Percentiles rank a stretch among this genome's conserved stretches.
These are phyloP conservation scores for Flagelloscypha sp. DNA, from an alignment of 768 basidiomycete species.

Conservation along the genomic window DNA sequence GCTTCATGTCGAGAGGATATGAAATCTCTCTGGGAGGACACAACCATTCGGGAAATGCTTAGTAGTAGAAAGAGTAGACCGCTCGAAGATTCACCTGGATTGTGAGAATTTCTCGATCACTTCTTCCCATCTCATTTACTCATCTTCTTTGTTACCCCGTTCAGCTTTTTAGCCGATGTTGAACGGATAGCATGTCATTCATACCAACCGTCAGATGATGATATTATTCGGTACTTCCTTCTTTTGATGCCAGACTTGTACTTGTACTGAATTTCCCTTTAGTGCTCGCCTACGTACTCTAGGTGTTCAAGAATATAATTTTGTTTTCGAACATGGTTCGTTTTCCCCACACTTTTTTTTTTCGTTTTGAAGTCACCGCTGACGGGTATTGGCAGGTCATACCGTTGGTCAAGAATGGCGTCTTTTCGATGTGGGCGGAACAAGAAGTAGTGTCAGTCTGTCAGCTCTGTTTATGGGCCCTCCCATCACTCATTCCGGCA, in stretches of 20 bases:
- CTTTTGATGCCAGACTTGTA: no score
- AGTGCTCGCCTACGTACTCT: conserved; percentile 73
- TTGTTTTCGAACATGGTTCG: conserved; percentile 57
- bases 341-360: conserved; percentile 3
- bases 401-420: conserved; percentile 67
- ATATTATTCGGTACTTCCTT: conserved; percentile 70
- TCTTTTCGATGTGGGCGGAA: conserved; percentile 77
- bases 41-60: conserved; percentile 53
- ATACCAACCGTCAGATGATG: conserved; percentile 67
- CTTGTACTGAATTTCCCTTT: no score
- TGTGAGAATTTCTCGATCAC: conserved; percentile 40
- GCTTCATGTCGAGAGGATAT: conserved; percentile 59
- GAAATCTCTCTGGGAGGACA: conserved; percentile 59
- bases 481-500: conserved; percentile 7
- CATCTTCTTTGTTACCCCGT: background rate
- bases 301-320: conserved; percentile 69
- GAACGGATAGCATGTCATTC: conserved; percentile 53
- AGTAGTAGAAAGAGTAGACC: conserved; percentile 40
- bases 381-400: conserved; percentile 28
- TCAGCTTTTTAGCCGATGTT: conserved; percentile 63
- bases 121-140: conserved; percentile 3
- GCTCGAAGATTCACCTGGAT: conserved; percentile 66
- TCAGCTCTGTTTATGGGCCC: conserved; percentile 12
- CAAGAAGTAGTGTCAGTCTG: conserved; percentile 52
- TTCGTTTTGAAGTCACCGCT: background rate